A percentile compares a stretch with the other conserved stretches of the same genome.
Conservation (phyloP, 2,329 filamentous ascomycete species). For the Verticillium nonalfalfae region DNA sequence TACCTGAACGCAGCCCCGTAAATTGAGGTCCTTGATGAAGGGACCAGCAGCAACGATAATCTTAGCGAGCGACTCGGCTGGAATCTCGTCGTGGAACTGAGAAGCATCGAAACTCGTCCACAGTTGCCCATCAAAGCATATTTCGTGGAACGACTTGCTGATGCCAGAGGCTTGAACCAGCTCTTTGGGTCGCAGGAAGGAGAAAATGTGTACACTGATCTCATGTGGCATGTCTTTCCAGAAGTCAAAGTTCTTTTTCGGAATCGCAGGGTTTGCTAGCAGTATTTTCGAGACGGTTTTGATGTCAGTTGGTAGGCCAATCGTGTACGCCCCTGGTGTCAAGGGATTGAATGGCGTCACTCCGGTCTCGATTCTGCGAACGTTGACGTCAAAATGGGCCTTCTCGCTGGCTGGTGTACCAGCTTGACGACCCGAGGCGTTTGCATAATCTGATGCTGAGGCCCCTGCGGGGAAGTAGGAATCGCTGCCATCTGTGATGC, state of each 20-base stretch:
- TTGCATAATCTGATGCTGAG: conserved; percentile 20
- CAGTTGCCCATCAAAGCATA: conserved; percentile 91
- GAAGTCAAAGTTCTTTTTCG: conserved; percentile 46
- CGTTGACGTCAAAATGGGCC: conserved; percentile 42
- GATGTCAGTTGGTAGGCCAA: conserved; percentile 59
- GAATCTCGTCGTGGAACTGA: conserved; percentile 82
- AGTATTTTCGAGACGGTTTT: conserved; percentile 4
- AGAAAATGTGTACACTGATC: conserved; percentile 70
- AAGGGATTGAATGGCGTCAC: conserved; percentile 22
- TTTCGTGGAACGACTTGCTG: conserved; percentile 69
- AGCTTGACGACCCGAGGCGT: conserved; percentile 29
- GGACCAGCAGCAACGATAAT: conserved; percentile 82
- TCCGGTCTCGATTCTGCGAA: conserved; percentile 48
- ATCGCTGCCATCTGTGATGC: conserved; percentile 20
- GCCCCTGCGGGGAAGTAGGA: conserved; percentile 15
- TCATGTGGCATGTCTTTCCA: conserved; percentile 81
- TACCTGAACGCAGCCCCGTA: conserved; percentile 86
- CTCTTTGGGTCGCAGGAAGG: conserved; percentile 71
- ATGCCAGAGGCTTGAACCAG: conserved; percentile 73
- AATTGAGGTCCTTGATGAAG: conserved; percentile 84
- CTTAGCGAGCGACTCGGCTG: conserved; percentile 73
- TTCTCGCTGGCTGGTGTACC: conserved; percentile 33
- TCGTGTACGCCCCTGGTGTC: conserved; percentile 31
- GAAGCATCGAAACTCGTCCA: conserved; percentile 83
- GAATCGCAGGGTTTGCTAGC: conserved; percentile 8